Evolutionary conservation across 805 yeast species (phyloP), one percentile per base, ranked within the genome.

Genomic region (Wickerhamiella domercqiae): DNA sequence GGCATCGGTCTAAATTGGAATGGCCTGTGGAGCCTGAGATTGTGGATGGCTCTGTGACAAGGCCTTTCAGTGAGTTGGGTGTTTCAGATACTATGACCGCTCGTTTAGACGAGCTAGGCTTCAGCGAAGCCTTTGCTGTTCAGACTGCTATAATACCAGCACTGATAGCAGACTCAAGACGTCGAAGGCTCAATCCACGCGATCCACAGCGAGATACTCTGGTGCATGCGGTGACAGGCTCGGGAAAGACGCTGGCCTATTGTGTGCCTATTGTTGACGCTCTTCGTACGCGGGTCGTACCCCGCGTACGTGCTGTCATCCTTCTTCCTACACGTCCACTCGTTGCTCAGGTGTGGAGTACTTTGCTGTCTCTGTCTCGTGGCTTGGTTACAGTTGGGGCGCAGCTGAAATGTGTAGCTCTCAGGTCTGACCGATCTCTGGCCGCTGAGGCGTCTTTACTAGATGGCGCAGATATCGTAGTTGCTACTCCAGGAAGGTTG

Each of bases 221-320:
- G 32, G 94, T 87, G 4, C 86, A 87, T 57, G 94, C 98, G 2
- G 72, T 93, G 7, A 87, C 98, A 0, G 98, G 98, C 31, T 79
- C 94, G 0, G 98, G 98, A 50, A 87, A 87, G 54, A 87, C 98
- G 0, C 62, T 90, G 38, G 93, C 95, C 2, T 87, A 87, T 51
- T 66, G 74, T 36, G 66, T 87, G 2, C 97, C 98, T 1, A 68
- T 90, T 5, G 65, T 90, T 2, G 84, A 86, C 43, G 60, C 73
- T 2, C 62, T 87, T 37, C 60, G 65, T 13, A 15, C 32, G 6
- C 67, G 94, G 40, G 61, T 68, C 1, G 83, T 83, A 2, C 86
- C 93, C 2, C 63, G 73, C 37, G 56, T 81, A 3, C 60, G 94
- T 36, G 86, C 90, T 28, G 62, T 90, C 3, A 64, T 90, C 1